A percentile compares a stretch with the other conserved stretches of the same genome.
Conservation (phyloP, 2,329 filamentous ascomycete genomes). For the Colletotrichum viniferum region DNA sequence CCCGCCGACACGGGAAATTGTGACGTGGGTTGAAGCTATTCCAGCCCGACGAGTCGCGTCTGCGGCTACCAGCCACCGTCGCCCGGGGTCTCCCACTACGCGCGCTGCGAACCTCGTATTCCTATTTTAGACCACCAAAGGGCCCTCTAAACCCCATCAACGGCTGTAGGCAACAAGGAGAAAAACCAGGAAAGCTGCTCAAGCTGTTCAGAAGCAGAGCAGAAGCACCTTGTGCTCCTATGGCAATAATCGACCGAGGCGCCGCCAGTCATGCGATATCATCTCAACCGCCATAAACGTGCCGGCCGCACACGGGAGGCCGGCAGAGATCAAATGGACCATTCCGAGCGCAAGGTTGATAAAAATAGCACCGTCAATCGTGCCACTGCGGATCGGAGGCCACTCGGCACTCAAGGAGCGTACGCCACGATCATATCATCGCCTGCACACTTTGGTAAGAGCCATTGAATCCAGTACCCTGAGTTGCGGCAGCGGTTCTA, state of each 20-base stretch:
- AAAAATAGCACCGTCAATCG: background rate
- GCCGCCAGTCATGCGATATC: background rate
- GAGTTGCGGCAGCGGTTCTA: background rate
- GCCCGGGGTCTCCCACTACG: background rate
- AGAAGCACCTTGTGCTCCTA: background rate
- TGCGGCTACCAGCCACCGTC: background rate
- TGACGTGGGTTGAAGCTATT: conserved; percentile 17
- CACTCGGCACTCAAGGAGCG: background rate
- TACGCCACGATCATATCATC: background rate
- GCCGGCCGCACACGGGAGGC: background rate
- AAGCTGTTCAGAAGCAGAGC: background rate
- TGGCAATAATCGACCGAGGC: background rate
- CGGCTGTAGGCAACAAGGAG: conserved; percentile 7
- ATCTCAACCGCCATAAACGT: background rate
- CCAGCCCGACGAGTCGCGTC: background rate
- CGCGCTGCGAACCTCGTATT: conserved; percentile 11
- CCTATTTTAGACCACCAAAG: background rate
- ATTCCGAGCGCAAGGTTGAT: background rate
- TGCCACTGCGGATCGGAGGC: background rate
- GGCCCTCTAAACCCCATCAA: background rate
- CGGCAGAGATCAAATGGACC: background rate
- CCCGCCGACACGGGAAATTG: background rate
- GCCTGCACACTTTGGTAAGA: background rate
- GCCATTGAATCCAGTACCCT: background rate
- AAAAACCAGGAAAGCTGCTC: background rate